Percentiles rank a stretch among this genome's conserved stretches.
phyloP scores from a whole-genome alignment of 75 land plant genomes.

The Pinus albicaulis region DNA sequence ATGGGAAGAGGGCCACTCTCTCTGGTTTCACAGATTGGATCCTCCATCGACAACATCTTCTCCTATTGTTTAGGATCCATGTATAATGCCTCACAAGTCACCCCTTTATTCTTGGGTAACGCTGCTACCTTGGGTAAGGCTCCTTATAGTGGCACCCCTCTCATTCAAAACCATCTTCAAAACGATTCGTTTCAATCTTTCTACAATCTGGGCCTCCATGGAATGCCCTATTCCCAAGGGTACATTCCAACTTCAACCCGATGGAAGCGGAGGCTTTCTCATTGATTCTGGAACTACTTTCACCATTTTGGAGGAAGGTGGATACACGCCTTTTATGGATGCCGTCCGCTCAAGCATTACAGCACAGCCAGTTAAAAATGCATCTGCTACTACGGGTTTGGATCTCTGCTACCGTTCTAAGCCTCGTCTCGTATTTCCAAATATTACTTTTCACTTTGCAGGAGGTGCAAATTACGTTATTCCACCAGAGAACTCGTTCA shows the following conservation, averaged over 20 bases:
- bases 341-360: background rate
- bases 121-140: no score
- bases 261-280: conserved; percentile 15
- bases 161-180: no score
- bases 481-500: no score
- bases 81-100: background rate
- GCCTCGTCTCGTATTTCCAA: conserved; percentile 7
- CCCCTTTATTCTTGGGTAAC: conserved; percentile 6
- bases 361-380: background rate
- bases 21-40: conserved; percentile 16
- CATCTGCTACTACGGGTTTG: conserved; percentile 2
- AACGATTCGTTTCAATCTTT: no score
- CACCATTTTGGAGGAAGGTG: conserved; percentile 1
- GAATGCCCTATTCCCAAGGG: background rate
- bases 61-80: conserved; percentile 25
- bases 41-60: conserved; percentile 10
- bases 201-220: no score
- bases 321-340: background rate
- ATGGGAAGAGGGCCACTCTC: conserved; percentile 24
- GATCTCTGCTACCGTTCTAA: conserved; percentile 10
- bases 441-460: conserved; percentile 8
- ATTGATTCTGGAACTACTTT: conserved; percentile 17
- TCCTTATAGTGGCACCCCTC: no score
- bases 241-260: background rate
- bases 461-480: no score